Evolutionary conservation across 805 yeast genomes (phyloP).

Genomic region (Ogataea ramenticola): DNA sequence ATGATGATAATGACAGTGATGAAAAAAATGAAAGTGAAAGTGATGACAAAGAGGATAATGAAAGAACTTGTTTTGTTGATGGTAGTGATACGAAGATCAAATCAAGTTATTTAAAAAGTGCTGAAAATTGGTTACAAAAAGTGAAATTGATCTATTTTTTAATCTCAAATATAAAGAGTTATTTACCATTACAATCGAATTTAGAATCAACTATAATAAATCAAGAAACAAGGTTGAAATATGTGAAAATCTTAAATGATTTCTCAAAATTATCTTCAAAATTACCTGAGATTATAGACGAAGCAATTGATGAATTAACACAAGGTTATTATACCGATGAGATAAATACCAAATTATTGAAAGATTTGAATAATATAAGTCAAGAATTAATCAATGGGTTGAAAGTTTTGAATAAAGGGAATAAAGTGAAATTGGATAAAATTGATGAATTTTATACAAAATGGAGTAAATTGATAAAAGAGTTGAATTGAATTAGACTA

Average conservation of each 20-base stretch:
- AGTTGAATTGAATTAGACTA: not conserved
- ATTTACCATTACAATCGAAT: slow-evolving; percentile 27
- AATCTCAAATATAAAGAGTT: slow-evolving; percentile 50
- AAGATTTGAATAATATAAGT: not conserved
- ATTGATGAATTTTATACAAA: slow-evolving; percentile 53
- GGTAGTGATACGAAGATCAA: not conserved
- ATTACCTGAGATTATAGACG: not conserved
- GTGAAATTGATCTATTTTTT: slow-evolving; percentile 51
- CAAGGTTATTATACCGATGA: slow-evolving; percentile 7
- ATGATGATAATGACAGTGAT: not conserved
- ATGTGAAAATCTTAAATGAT: not conserved
- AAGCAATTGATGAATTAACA: slow-evolving; percentile 7
- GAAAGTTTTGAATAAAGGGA: slow-evolving; percentile 36
- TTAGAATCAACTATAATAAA: not conserved
- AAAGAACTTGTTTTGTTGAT: slow-evolving; percentile 7
- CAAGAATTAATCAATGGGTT: slow-evolving; percentile 29
- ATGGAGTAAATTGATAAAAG: slow-evolving; percentile 34
- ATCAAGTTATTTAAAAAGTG: slow-evolving; percentile 8
- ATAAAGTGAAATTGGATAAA: slow-evolving; percentile 36
- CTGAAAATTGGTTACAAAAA: slow-evolving; percentile 43
- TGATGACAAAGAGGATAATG: slow-evolving; percentile 6
- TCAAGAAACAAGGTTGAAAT: not conserved
- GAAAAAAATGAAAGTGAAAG: not conserved
- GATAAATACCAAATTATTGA: not conserved
- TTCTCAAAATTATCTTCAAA: not conserved